Evolutionary conservation across 352 stramenopile genomes (phyloP), one percentile per base, ranked within the genome.

Genomic region (Aphanomyces astaci): DNA sequence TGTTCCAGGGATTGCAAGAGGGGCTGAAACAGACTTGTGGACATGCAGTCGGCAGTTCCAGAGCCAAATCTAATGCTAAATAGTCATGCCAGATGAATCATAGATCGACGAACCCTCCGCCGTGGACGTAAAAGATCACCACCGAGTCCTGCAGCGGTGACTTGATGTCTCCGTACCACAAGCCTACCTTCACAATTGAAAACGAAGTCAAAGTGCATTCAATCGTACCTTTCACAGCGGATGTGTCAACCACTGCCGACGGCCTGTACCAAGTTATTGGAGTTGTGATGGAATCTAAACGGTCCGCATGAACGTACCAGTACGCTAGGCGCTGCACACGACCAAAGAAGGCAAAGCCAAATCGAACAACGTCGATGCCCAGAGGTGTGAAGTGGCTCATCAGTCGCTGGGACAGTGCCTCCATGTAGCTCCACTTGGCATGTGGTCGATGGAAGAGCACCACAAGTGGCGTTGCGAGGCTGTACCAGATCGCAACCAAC

Each of bases 371-470:
- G 2, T 13, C 62, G 13, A 45, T 1, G 24, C 17, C 40, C 10
- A 28, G 15, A 3, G 40, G 19, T 10, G 62, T 68, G 4, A 33
- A 7, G 1, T 5, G n/a, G 9, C 40, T 24, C 39, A 68, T 17
- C 15, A 68, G 5, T 24, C 62, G 62, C 22, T 49, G 25, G 15
- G 40, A 19, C 7, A 68, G 10, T n/a, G 62, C 62, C 7, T 68
- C 62, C 9, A 60, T 30, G 62, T 56, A 68, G 13, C n/a, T 24
- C 33, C 48, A 51, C 13, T 36, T 15, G 7, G 28, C 25, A 31
- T 68, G 36, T 15, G 33, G 62, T 33, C 30, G n/a, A 25, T 28
- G 2, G 28, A 49, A 68, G 4, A 68, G 62, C 62, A 68, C 62
- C 31, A 68, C 19, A 0, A 68, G 1, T 4, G 62, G 40, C 31